Base-by-base conservation (phyloP, 345 rosid genomes). In the Salix exigua region DNA sequence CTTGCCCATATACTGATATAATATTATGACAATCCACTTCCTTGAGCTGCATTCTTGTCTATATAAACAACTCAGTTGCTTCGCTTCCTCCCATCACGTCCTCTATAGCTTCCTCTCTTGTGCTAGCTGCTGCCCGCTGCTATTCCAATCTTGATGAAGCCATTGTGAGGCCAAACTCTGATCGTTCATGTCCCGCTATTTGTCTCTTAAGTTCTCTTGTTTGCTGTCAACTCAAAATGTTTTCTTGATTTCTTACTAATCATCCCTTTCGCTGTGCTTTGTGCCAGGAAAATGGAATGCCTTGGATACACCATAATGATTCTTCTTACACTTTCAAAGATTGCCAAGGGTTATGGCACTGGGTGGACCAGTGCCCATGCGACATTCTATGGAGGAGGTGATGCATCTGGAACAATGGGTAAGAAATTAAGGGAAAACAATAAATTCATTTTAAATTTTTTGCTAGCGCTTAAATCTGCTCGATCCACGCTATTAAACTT, bases 341-440 rank as follows among this genome's bases (percentile, higher is more conserved):
- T 71, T 30, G 80, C 66, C 63, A 6, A 62, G 2, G 83, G 83
- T 8, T 73, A 7, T 53, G 78, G 55, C 26, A 71, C 42, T 33
- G 87, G 78, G 60, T 86, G 89, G 89, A 77, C 73, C 40, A 2
- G 62, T 74, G 87, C 89, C n/a, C 89, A 84, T 68, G 89, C 89
- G 58, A 86, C 89, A 31, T 87, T 87, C 85, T 87, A 85, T 73
- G 88, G 89, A 18, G 86, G 87, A n/a, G 67, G 83, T n/a, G 89
- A 87, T 70, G 88, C 89, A 33, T 87, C 89, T 55, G 88, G 86
- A 17, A 87, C 89, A 21, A 81, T 87, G 87, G 88, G 90, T 83
- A 77, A 42, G 81, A 17, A 42, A 48, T 33, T 14, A 33, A 66
- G 23, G 69, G 10, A 55, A 21, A 55, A 21, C 1, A 7, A 55